phyloP scores from a whole-genome alignment of 2,329 filamentous ascomycete species.

The Escovopsis sp. region DNA sequence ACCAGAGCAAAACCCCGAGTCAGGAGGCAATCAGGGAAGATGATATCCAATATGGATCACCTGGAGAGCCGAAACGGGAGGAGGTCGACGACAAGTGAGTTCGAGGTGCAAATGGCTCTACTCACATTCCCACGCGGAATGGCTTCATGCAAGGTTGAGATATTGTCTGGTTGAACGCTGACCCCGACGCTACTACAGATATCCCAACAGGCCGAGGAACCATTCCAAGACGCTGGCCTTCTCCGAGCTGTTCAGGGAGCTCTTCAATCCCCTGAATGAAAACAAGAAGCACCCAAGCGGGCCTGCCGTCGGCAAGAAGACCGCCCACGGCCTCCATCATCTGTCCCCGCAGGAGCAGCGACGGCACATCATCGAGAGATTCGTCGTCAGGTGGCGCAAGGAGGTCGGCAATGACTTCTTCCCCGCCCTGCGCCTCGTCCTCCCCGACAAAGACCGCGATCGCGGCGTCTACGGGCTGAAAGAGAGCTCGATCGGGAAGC shows the following conservation, averaged over 20 bases:
- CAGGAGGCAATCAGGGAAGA: conserved; percentile 35
- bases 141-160: neutral
- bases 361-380: conserved; percentile 67
- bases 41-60: conserved; percentile 32
- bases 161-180: neutral
- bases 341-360: conserved; percentile 64
- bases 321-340: conserved; percentile 41
- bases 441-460: conserved; percentile 86
- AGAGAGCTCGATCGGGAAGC: conserved; percentile 76
- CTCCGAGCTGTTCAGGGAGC: conserved; percentile 56
- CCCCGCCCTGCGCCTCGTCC: conserved; percentile 77
- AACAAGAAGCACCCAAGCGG: conserved; percentile 63
- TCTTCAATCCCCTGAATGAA: conserved; percentile 71
- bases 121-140: too few relatives aligned
- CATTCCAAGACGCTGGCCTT: conserved; percentile 68
- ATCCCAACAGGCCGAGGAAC: conserved; percentile 71
- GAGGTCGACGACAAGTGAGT: conserved; percentile 31
- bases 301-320: conserved; percentile 40
- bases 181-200: conserved; percentile 33
- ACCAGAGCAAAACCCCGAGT: conserved; percentile 13
- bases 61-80: conserved; percentile 20
- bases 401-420: conserved; percentile 89
- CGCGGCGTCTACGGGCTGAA: conserved; percentile 89
- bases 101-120: too few relatives aligned
- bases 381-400: conserved; percentile 73